phyloP scores from a whole-genome alignment of 305 asterid species.

The Salvia sclarea region DNA sequence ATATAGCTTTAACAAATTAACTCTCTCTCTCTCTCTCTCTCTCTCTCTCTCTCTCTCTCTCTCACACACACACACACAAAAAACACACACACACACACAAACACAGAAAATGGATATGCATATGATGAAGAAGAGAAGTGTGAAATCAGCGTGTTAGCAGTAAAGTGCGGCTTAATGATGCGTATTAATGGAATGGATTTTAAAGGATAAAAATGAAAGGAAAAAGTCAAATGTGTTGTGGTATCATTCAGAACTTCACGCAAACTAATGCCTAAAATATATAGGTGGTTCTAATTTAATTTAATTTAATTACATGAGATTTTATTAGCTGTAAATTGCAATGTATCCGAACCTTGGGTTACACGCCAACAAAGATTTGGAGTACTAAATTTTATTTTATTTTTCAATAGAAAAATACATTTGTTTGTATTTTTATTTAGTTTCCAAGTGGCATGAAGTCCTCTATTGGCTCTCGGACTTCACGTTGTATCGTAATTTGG shows the following conservation, averaged over 20 bases:
- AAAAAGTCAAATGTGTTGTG: background rate
- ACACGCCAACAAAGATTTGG: background rate
- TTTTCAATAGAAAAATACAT: too few relatives aligned
- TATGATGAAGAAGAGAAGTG: background rate
- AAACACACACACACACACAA: too few relatives aligned
- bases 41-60: too few relatives aligned
- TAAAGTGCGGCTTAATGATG: conserved; percentile 1
- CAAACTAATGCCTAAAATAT: background rate
- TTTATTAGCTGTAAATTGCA: background rate
- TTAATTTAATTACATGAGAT: too few relatives aligned
- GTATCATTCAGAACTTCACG: background rate
- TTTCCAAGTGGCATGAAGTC: background rate
- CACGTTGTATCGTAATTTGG: background rate
- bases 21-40: background rate
- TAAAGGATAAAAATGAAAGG: background rate
- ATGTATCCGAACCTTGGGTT: background rate
- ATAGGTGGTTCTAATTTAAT: too few relatives aligned
- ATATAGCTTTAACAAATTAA: background rate
- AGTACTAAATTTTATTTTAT: too few relatives aligned
- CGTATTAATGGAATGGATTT: too few relatives aligned
- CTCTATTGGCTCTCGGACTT: background rate
- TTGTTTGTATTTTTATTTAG: too few relatives aligned
- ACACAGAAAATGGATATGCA: too few relatives aligned
- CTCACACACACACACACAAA: too few relatives aligned
- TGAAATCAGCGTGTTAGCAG: background rate